Conservation (phyloP, 805 yeast species). For the Pichia gijzeniarum region DNA sequence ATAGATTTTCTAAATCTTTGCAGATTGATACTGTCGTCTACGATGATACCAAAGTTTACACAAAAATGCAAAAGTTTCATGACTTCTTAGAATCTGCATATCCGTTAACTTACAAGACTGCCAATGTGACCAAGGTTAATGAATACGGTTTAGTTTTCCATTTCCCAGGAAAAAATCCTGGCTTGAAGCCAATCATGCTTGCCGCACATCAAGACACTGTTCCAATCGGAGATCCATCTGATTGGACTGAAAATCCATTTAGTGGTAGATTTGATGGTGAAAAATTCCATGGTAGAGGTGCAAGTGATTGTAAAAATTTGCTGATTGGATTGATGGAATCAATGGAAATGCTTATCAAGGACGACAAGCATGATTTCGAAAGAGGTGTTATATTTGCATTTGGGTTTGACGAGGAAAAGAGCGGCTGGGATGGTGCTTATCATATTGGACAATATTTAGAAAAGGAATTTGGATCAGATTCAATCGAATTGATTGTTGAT, state of each 20-base stretch:
- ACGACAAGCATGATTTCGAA: conserved; percentile 43
- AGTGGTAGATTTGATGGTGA: conserved; percentile 61
- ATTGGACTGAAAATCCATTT: conserved; percentile 68
- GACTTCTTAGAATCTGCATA: conserved; percentile 13
- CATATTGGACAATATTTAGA: conserved; percentile 41
- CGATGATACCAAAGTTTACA: conserved; percentile 18
- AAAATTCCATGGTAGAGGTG: conserved; percentile 69
- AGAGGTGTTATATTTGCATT: conserved; percentile 60
- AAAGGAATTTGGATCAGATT: conserved; percentile 52
- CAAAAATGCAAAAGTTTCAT: conserved; percentile 21
- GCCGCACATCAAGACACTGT: conserved; percentile 82
- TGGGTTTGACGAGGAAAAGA: conserved; percentile 77
- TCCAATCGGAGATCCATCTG: conserved; percentile 51
- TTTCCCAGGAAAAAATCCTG: conserved; percentile 49
- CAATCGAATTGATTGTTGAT: conserved; percentile 58
- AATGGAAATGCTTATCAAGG: conserved; percentile 44
- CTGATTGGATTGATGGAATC: conserved; percentile 63
- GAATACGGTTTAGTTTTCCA: conserved; percentile 58
- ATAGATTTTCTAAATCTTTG: conserved; percentile 42
- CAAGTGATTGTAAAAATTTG: conserved; percentile 67
- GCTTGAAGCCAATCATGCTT: conserved; percentile 57
- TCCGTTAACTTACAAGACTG: conserved; percentile 32
- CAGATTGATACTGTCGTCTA: conserved; percentile 45
- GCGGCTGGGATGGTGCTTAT: conserved; percentile 58
- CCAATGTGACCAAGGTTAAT: conserved; percentile 50